A percentile compares a stretch with the other conserved stretches of the same genome.
These are phyloP conservation scores for Exophiala oligosperma DNA, from an alignment of 2,329 filamentous ascomycete species.

Conservation along the genomic window DNA sequence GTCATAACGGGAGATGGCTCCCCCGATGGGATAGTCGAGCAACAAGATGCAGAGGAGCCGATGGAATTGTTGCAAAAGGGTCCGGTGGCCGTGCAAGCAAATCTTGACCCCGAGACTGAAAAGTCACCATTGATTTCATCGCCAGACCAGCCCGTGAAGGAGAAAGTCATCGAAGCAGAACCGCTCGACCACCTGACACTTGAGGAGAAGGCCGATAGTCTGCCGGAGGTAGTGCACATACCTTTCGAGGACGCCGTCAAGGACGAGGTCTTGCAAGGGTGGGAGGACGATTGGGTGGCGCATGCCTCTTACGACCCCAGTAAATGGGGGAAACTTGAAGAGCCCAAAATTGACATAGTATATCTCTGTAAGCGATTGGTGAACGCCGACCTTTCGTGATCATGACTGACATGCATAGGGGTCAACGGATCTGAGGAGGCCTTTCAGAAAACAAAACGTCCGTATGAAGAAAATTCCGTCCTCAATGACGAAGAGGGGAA, in stretches of 20 bases:
- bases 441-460: conserved; percentile 18
- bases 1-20: conserved; percentile 5
- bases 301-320: conserved; percentile 16
- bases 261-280: conserved; percentile 20
- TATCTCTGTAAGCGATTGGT: conserved; percentile 16
- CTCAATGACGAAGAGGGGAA: conserved; percentile 21
- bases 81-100: conserved; percentile 11
- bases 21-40: neutral
- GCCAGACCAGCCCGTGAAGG: conserved; percentile 4
- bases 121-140: conserved; percentile 4
- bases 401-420: conserved; percentile 6
- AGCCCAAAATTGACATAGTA: conserved; percentile 25
- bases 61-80: conserved; percentile 9
- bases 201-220: conserved; percentile 17
- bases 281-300: conserved; percentile 24
- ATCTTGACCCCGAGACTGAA: conserved; percentile 4
- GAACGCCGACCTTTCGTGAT: neutral
- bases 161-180: conserved; percentile 7
- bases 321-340: conserved; percentile 18
- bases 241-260: conserved; percentile 21
- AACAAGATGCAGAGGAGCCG: neutral
- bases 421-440: conserved; percentile 23
- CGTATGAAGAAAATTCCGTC: conserved; percentile 17
- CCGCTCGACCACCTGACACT: conserved; percentile 10
- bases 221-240: conserved; percentile 21